Evolutionary conservation across 371 early-diverging fungal genomes (phyloP).

Genomic region (Massospora cicadina): DNA sequence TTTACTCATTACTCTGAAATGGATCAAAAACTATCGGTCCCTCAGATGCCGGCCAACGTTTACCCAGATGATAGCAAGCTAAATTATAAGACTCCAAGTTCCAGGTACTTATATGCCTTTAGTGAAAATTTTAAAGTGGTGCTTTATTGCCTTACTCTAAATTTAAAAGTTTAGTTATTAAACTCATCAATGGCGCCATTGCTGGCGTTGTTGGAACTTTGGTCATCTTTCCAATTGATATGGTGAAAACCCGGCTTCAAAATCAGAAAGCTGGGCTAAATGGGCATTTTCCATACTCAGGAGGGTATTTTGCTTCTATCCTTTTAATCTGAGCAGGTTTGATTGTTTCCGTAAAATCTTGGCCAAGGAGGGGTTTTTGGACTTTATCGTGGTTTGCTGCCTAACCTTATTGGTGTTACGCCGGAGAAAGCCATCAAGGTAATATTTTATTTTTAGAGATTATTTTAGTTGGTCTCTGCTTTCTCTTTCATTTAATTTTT

Average conservation of each 20-base stretch:
- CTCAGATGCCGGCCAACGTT: too few species aligned
- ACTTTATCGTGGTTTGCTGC: constrained; percentile 85
- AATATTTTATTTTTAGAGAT: background rate
- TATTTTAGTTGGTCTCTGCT: constrained; percentile 47
- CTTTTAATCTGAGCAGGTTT: background rate
- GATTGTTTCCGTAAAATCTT: constrained; percentile 20
- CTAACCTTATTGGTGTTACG: constrained; percentile 79
- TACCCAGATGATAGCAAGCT: too few species aligned
- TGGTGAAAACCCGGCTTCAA: constrained; percentile 9
- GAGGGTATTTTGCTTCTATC: background rate
- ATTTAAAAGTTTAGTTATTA: constrained; percentile 1
- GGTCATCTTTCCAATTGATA: constrained; percentile 10
- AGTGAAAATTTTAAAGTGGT: too few species aligned
- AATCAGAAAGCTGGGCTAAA: constrained; percentile 1
- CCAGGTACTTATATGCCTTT: too few species aligned
- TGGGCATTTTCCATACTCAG: constrained; percentile 2
- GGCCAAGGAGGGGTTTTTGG: constrained; percentile 73
- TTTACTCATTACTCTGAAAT: too few species aligned
- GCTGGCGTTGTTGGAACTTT: constrained; percentile 10
- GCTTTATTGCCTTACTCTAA: too few species aligned
- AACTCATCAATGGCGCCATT: constrained; percentile 9
- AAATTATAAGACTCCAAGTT: too few species aligned
- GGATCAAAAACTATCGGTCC: too few species aligned
- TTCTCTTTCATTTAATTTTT: constrained; percentile 82
- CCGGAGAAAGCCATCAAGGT: constrained; percentile 25